These are phyloP conservation scores for Glonium stellatum DNA, from an alignment of 495 filamentous ascomycete species.

Conservation along the genomic window DNA sequence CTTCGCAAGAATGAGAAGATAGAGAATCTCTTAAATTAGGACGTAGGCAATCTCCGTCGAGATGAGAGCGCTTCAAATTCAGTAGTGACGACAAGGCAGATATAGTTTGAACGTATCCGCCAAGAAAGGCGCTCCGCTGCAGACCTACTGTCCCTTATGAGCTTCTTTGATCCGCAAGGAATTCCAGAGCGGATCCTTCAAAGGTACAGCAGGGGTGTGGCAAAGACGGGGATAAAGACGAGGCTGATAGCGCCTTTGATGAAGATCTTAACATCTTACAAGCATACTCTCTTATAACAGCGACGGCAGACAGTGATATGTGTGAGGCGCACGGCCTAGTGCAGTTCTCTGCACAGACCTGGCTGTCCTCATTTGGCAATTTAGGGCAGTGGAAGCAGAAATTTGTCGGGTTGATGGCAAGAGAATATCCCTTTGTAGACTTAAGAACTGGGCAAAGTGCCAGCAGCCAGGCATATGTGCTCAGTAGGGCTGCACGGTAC, in stretches of 20 bases:
- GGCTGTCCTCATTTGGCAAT: slow-evolving; percentile 2
- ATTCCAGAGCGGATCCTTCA: slow-evolving; percentile 4
- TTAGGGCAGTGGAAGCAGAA: slow-evolving; percentile 6
- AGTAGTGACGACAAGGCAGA: slow-evolving; percentile 1
- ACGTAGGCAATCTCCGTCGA: slow-evolving; percentile 2
- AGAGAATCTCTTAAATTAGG: not conserved
- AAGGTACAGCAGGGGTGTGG: not conserved
- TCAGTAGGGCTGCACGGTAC: not conserved
- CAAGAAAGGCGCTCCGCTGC: slow-evolving; percentile 1
- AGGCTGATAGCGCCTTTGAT: slow-evolving; percentile 1
- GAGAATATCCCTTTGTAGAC: not conserved
- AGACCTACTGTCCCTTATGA: slow-evolving; percentile 3
- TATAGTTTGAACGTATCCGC: slow-evolving; percentile 6
- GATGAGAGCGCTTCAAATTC: slow-evolving; percentile 2
- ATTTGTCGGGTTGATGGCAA: not conserved
- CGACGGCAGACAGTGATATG: not conserved
- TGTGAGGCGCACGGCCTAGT: slow-evolving; percentile 14
- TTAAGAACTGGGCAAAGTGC: slow-evolving; percentile 9
- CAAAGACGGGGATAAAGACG: not conserved
- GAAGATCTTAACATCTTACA: slow-evolving; percentile 23
- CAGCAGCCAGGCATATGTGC: not conserved
- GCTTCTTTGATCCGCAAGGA: slow-evolving; percentile 11
- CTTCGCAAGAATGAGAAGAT: slow-evolving; percentile 27
- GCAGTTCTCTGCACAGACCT: slow-evolving; percentile 13
- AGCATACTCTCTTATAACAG: slow-evolving; percentile 31